Percentiles rank a stretch among this genome's conserved stretches.
These are phyloP conservation scores for Backusella westeae DNA, from an alignment of 192 early-diverging fungal genomes.

Conservation along the genomic window DNA sequence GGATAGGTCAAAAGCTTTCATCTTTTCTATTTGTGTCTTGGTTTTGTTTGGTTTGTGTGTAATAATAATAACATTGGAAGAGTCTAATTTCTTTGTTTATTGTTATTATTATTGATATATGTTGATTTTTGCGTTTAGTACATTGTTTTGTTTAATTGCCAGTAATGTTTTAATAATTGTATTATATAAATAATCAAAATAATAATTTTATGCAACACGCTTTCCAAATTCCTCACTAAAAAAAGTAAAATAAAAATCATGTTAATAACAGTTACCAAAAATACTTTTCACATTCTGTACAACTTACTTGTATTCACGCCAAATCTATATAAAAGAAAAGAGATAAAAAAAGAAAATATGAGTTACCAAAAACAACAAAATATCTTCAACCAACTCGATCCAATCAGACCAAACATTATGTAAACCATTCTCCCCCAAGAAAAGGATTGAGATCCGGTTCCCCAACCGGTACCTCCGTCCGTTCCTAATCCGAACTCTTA, in stretches of 20 bases:
- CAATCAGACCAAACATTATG: background rate
- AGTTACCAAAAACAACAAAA: background rate
- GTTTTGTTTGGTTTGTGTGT: background rate
- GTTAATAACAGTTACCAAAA: constrained; percentile 1
- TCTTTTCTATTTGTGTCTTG: background rate
- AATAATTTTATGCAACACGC: background rate
- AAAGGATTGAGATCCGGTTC: background rate
- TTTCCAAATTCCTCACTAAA: constrained; percentile 33
- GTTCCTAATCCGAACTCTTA: background rate
- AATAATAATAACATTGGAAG: background rate
- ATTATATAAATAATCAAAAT: background rate
- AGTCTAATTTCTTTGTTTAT: background rate
- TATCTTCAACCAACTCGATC: background rate
- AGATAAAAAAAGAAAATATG: constrained; percentile 7
- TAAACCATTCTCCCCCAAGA: background rate
- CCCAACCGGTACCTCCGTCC: background rate
- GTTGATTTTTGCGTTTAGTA: background rate
- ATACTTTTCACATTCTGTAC: background rate
- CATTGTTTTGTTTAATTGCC: background rate
- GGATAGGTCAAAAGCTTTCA: background rate
- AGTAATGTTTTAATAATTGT: too few relatives aligned
- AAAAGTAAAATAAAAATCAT: constrained; percentile 8
- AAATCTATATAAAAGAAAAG: constrained; percentile 25
- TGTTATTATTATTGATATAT: background rate
- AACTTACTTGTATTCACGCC: constrained; percentile 43